Evolutionary conservation across 192 early-diverging fungal species (phyloP).

Genomic region (Coemansia sp.): DNA sequence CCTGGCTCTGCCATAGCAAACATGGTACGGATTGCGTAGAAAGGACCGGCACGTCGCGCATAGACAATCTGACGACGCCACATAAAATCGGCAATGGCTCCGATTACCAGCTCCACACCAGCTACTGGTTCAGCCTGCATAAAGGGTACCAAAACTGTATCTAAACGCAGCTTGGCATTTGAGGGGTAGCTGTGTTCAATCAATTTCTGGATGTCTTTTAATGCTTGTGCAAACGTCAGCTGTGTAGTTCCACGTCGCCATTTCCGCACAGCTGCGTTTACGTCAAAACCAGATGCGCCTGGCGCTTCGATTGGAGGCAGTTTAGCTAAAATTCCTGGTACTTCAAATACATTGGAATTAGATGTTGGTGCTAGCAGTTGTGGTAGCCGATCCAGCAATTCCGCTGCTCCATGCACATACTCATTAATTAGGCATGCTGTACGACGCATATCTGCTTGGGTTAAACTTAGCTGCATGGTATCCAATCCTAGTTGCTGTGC

Average conservation of each 20-base stretch:
- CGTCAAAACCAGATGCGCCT: constrained; percentile 25
- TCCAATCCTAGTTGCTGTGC: constrained; percentile 16
- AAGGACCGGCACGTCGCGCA: constrained; percentile 21
- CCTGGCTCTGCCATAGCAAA: constrained; percentile 10
- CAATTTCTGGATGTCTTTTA: constrained; percentile 27
- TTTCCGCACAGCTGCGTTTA: constrained; percentile 14
- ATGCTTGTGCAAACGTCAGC: constrained; percentile 26
- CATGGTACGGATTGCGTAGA: constrained; percentile 44
- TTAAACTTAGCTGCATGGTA: background rate
- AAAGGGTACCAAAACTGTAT: constrained; percentile 37
- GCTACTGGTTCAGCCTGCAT: constrained; percentile 39
- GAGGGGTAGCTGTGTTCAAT: constrained; percentile 38
- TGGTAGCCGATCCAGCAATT: constrained; percentile 18
- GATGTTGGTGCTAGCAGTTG: background rate
- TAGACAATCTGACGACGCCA: constrained; percentile 37
- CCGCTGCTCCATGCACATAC: constrained; percentile 20
- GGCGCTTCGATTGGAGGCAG: constrained; percentile 30
- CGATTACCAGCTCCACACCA: constrained; percentile 46
- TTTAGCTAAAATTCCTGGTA: constrained; percentile 21
- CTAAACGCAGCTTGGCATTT: constrained; percentile 30
- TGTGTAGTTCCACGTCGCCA: constrained; percentile 34
- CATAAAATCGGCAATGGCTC: constrained; percentile 44
- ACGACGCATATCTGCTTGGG: constrained; percentile 34
- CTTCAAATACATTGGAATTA: constrained; percentile 11
- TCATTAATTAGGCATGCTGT: constrained; percentile 20